Percentiles rank a stretch among this genome's conserved stretches.
These are phyloP conservation scores for Catharanthus roseus DNA, from an alignment of 257 asterid genomes.

Conservation along the genomic window DNA sequence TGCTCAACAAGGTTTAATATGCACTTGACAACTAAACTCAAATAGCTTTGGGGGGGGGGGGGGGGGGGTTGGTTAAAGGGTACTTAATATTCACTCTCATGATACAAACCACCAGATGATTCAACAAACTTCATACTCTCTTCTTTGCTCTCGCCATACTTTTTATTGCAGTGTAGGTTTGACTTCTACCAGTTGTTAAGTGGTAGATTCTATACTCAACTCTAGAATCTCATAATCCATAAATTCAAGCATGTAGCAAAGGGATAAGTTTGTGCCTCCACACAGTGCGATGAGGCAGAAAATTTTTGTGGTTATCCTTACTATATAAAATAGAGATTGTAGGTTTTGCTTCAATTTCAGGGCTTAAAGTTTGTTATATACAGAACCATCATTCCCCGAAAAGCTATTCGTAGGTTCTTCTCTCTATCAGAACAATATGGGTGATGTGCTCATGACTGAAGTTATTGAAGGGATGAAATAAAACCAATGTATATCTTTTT, in stretches of 20 bases:
- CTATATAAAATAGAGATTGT: background rate
- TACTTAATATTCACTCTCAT: background rate
- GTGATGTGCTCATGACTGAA: too few relatives aligned
- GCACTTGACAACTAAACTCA: background rate
- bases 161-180: background rate
- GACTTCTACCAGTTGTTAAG: background rate
- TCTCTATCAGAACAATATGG: too few relatives aligned
- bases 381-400: too few relatives aligned
- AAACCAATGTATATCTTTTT: too few relatives aligned
- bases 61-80: background rate
- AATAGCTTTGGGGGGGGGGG: background rate
- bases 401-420: too few relatives aligned
- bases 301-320: background rate
- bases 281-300: background rate
- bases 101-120: background rate
- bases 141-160: background rate
- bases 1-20: background rate
- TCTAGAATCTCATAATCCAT: background rate
- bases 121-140: background rate
- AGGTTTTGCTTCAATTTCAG: background rate
- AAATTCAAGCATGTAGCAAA: background rate
- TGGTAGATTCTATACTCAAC: background rate
- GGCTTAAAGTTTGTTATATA: background rate
- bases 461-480: too few relatives aligned
- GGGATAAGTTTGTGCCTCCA: background rate